phyloP scores from a whole-genome alignment of 1,139 yeast species.

The Taphrina betulina region DNA sequence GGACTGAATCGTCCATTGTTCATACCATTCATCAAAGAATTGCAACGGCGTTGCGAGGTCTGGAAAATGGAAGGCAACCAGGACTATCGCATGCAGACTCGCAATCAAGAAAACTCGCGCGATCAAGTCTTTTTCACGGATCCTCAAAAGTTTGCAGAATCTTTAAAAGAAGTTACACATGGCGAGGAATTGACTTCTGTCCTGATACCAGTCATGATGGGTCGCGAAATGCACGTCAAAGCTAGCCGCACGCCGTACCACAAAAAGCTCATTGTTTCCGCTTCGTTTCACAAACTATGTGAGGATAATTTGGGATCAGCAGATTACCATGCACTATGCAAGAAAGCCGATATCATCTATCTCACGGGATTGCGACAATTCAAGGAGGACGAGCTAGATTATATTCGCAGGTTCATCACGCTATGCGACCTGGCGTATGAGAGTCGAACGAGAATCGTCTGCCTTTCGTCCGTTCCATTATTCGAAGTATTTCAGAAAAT shows the following conservation, averaged over 20 bases:
- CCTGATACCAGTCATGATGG: conserved; percentile 46
- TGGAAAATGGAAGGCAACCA: conserved; percentile 83
- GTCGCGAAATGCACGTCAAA: conserved; percentile 78
- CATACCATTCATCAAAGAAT: conserved; percentile 81
- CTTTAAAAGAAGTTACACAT: conserved; percentile 72
- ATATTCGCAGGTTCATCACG: conserved; percentile 85
- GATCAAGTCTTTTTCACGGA: conserved; percentile 73
- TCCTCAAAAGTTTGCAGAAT: conserved; percentile 61
- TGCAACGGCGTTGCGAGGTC: conserved; percentile 72
- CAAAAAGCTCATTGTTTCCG: conserved; percentile 79
- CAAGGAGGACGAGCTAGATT: conserved; percentile 73
- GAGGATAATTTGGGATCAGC: conserved; percentile 89
- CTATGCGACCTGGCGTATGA: conserved; percentile 95
- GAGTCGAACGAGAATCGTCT: conserved; percentile 79
- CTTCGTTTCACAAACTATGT: conserved; percentile 68
- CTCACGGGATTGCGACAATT: conserved; percentile 88
- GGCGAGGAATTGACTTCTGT: conserved; percentile 56
- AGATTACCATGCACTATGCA: conserved; percentile 81
- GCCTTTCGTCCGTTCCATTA: conserved; percentile 82
- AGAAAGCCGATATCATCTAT: conserved; percentile 69
- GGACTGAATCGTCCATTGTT: conserved; percentile 91
- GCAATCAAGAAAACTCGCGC: conserved; percentile 72
- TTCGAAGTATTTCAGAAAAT: conserved; percentile 60
- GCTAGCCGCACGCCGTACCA: conserved; percentile 69
- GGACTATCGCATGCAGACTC: conserved; percentile 68